Percentiles rank a stretch among this genome's conserved stretches.
These are phyloP conservation scores for Cladosporium sp. DNA, from an alignment of 2,329 filamentous ascomycete species.

Conservation along the genomic window DNA sequence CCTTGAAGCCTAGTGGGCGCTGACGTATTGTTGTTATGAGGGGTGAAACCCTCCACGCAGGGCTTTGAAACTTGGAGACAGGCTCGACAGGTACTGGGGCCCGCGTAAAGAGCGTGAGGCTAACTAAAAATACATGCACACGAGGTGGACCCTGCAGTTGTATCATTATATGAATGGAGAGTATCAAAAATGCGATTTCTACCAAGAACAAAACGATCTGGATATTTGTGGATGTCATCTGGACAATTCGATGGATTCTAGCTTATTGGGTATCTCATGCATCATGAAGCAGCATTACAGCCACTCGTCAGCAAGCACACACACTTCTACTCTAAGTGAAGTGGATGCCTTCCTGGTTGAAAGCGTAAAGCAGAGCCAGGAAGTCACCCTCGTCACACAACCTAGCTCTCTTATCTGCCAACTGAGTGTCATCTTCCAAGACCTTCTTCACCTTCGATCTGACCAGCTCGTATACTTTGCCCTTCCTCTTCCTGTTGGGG, in stretches of 20 bases:
- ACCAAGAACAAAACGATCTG: too few relatives aligned
- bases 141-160: too few relatives aligned
- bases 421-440: slow-evolving; percentile 71
- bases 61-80: neutral
- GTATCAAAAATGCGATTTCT: too few relatives aligned
- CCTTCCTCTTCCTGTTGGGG: slow-evolving; percentile 66
- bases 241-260: too few relatives aligned
- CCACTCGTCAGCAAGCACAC: neutral
- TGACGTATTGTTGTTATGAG: neutral
- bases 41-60: neutral
- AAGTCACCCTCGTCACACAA: slow-evolving; percentile 94
- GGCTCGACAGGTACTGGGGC: too few relatives aligned
- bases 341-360: slow-evolving; percentile 90
- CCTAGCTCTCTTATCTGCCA: slow-evolving; percentile 75
- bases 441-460: slow-evolving; percentile 82
- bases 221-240: too few relatives aligned
- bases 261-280: neutral
- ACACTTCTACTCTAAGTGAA: slow-evolving; percentile 56
- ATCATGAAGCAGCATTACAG: neutral
- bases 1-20: neutral
- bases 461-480: slow-evolving; percentile 76
- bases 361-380: slow-evolving; percentile 72
- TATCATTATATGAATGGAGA: too few relatives aligned
- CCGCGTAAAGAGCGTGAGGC: too few relatives aligned
- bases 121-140: too few relatives aligned